Base-by-base conservation (phyloP, 1,139 yeast genomes). In the Candida sp. region DNA sequence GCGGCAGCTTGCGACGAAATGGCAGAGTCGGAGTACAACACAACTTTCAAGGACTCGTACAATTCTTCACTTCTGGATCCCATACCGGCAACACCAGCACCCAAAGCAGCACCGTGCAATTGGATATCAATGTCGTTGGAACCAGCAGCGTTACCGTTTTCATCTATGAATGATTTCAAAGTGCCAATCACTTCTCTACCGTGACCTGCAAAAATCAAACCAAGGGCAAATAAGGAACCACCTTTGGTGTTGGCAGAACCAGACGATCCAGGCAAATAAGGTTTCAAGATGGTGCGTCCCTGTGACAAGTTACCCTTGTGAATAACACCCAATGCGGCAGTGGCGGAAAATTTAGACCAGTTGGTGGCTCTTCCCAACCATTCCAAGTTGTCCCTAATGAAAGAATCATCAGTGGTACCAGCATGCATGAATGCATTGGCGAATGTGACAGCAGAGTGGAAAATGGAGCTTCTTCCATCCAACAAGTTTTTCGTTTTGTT, bases 1-100 rank as follows among this genome's bases (percentile, higher is more conserved):
- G 97, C 98, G 32, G 98, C 97, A 42, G 98, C 98, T 68, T 93
- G 98, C 55, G 98, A 97, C 5, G 98, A 91, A 48, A 91, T 81
- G 3, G 98, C 99, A 42, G 96, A 88, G 65, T 94, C 99, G 9
- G 94, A 83, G 68, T 88, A 94, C 56, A 96, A 75, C 6, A 93
- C 93, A 49, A 86, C 91, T 65, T 88, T 89, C 63, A 94, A 81
- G 51, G 90, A 90, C 60, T 91, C 97, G 64, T 89, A 92, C 47
- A 92, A 81, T 47, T 83, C 81, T 55, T 78, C 85, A 63, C 86
- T 85, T 48, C 88, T 86, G 35, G 96, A 83, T 1, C 96, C 97
- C 98, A 94, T 92, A 35, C 96, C 98, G 22, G 99, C 97, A 46
- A 93, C 93, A 75, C 98, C 99, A 45, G 88, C 81, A 63, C 99